Evolutionary conservation across 2,329 filamentous ascomycete genomes (phyloP).

Genomic region (Beauveria sp.): DNA sequence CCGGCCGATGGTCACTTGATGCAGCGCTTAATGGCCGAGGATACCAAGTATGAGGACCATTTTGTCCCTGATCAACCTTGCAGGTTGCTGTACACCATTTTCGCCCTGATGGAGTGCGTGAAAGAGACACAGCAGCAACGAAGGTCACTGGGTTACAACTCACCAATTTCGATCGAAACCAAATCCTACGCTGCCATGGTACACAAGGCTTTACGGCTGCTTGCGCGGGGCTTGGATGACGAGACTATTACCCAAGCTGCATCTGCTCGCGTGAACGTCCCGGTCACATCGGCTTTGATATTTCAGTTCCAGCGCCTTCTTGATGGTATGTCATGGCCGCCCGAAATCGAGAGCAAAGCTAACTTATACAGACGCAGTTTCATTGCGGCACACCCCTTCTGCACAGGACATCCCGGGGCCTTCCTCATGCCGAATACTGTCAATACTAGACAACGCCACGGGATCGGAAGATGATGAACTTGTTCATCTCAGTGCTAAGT

Average conservation of each 20-base stretch:
- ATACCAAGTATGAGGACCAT: constrained; percentile 48
- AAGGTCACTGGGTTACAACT: neutral
- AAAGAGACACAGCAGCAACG: constrained; percentile 21
- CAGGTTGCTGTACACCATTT: constrained; percentile 65
- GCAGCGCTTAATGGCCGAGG: constrained; percentile 46
- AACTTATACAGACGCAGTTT: neutral
- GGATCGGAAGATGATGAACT: constrained; percentile 18
- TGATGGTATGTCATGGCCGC: neutral
- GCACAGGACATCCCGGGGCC: constrained; percentile 18
- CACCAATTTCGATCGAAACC: neutral
- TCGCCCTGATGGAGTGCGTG: constrained; percentile 58
- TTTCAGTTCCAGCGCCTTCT: constrained; percentile 1
- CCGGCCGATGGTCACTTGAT: constrained; percentile 59
- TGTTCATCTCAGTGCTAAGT: constrained; percentile 19
- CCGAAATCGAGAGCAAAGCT: neutral
- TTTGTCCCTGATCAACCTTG: constrained; percentile 65
- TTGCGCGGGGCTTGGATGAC: neutral
- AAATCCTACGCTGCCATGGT: neutral
- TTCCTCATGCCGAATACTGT: constrained; percentile 10
- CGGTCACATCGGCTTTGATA: neutral
- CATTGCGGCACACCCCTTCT: neutral
- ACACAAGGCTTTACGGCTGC: neutral
- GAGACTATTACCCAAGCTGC: neutral
- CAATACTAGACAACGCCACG: constrained; percentile 21
- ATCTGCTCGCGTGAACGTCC: neutral